Percentiles rank a stretch among this genome's conserved stretches.
phyloP scores from a whole-genome alignment of 2,329 filamentous ascomycete genomes.

The Chaetomiaceae sp. region DNA sequence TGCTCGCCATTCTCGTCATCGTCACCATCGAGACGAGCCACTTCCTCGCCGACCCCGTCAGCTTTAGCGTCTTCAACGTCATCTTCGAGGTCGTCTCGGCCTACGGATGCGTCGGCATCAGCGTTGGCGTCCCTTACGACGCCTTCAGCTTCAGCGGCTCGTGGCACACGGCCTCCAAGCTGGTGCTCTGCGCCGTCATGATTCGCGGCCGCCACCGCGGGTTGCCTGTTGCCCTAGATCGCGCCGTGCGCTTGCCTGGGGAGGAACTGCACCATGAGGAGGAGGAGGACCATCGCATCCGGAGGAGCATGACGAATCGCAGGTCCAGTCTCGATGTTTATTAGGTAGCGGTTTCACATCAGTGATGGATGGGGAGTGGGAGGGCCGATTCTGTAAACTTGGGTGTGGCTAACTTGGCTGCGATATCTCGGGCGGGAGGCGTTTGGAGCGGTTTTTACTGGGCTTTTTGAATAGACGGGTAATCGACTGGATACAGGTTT shows the following conservation, averaged over 20 bases:
- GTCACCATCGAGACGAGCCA: slow-evolving; percentile 53
- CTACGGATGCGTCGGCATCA: slow-evolving; percentile 58
- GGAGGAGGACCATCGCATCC: slow-evolving; percentile 39
- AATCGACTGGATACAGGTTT: too few species aligned
- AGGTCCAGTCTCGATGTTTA: slow-evolving; percentile 25
- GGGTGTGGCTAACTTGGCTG: too few species aligned
- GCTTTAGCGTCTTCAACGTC: slow-evolving; percentile 55
- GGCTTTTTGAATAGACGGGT: too few species aligned
- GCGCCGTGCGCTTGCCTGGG: slow-evolving; percentile 42
- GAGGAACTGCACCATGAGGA: slow-evolving; percentile 37
- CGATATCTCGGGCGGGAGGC: too few species aligned
- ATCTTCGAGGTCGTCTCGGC: slow-evolving; percentile 53
- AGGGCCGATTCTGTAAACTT: too few species aligned
- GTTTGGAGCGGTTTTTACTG: too few species aligned
- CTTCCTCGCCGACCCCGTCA: slow-evolving; percentile 48
- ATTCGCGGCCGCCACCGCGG: slow-evolving; percentile 52
- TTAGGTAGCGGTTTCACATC: not conserved
- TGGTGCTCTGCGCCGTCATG: slow-evolving; percentile 55
- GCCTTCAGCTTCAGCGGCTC: slow-evolving; percentile 53
- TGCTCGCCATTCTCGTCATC: slow-evolving; percentile 56
- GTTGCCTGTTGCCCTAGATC: slow-evolving; percentile 51
- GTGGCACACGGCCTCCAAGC: slow-evolving; percentile 51
- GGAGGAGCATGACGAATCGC: slow-evolving; percentile 34
- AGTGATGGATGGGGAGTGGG: too few species aligned
- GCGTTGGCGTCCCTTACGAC: slow-evolving; percentile 47